Percentiles rank a stretch among this genome's conserved stretches.
phyloP scores from a whole-genome alignment of 2,329 filamentous ascomycete species.

The Penicillium occitanis region DNA sequence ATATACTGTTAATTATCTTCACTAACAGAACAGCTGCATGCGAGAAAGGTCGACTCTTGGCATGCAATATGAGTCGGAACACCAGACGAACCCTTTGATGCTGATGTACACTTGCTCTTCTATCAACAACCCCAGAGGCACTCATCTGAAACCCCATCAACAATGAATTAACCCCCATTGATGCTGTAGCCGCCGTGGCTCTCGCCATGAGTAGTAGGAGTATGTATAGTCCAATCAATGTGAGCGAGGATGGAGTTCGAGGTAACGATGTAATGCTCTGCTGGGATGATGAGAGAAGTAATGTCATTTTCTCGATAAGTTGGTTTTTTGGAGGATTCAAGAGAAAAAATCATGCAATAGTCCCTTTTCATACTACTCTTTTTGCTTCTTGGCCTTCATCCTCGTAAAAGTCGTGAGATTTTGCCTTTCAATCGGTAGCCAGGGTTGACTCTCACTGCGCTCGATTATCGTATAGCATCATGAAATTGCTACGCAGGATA shows the following conservation, averaged over 20 bases:
- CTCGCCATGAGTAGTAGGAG: background rate
- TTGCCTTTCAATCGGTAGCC: background rate
- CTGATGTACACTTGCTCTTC: constrained; percentile 1
- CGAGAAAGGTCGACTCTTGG: background rate
- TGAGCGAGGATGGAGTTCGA: constrained; percentile 5
- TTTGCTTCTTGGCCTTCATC: background rate
- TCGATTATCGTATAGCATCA: background rate
- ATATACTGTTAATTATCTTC: background rate
- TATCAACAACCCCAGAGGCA: background rate
- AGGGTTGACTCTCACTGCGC: background rate
- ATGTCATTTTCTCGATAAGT: background rate
- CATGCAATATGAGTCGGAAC: background rate
- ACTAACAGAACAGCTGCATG: background rate
- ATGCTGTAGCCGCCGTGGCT: constrained; percentile 1
- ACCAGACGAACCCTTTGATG: background rate
- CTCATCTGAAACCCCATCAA: constrained; percentile 5
- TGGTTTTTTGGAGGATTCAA: background rate
- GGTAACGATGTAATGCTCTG: background rate
- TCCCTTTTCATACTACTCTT: background rate
- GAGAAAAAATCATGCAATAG: background rate
- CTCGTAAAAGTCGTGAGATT: background rate
- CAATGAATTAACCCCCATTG: background rate
- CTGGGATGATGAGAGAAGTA: background rate
- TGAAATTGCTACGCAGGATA: background rate
- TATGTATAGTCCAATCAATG: constrained; percentile 4